Evolutionary conservation across 2,329 filamentous ascomycete species (phyloP), one percentile per base, ranked within the genome.

Genomic region (Trichophaea hybrida): DNA sequence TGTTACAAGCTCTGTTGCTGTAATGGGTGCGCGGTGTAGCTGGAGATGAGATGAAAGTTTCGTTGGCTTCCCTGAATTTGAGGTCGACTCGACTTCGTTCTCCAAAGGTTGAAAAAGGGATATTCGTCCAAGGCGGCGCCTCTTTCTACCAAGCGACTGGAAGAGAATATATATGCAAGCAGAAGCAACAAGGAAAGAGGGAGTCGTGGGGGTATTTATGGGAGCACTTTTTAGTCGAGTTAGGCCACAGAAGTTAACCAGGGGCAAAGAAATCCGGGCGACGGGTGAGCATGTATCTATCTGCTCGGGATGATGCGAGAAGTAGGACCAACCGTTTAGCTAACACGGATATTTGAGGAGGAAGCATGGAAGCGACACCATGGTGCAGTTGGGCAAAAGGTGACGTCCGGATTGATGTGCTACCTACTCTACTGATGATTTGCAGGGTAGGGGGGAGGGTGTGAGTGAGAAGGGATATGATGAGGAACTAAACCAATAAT

Each of bases 131-230:
- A 64, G 55, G 59, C 60, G 40, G 55, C 48, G 15, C 48, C 31
- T 50, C 31, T 50, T 17, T 46, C 48, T 15, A 40, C 53, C 53
- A 55, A 55, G 37, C 32, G 53, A 55, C 53, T 40, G 37, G 24
- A 53, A 40, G 54, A 57, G 62, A 61, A 60, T 65, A 59, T 63
- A 35, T 63, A 61, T 64, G 59, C 59, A 65, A 64, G 61, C 59
- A 58, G 63, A 55, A 57, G 59, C 55, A 60, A 59, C 59, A 58
- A 63, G 65, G 52, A 51, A 54, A 58, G 53, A 63, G 60, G 61
- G 52, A 51, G 51, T 61, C 60, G 62, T 66, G 64, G 64, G 64
- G 64, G 64, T 66, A 66, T 66, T 66, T 66, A 66, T 66, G 62
- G 63, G 56, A 61, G 54, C 53, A 56, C 54, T 48, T 50, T 59